phyloP scores from a whole-genome alignment of 78 protist genomes.

The slime mould (Dictyostelium discoideum) region DNA sequence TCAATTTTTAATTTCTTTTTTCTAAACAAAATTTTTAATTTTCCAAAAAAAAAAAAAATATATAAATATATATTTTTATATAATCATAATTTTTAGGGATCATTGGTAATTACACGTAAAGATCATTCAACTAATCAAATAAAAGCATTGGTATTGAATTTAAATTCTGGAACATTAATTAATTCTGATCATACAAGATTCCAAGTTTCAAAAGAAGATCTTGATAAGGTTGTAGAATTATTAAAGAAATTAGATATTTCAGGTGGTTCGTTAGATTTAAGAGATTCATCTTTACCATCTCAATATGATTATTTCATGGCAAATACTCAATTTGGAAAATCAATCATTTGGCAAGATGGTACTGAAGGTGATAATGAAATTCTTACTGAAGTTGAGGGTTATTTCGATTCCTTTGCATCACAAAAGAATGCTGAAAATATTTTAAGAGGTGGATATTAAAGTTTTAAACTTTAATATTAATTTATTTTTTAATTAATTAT shows the following conservation, averaged over 20 bases:
- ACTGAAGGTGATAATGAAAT: not conserved
- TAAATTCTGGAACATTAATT: constrained; percentile 20
- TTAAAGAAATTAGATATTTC: not conserved
- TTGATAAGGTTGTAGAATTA: not conserved
- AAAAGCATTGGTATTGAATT: not conserved
- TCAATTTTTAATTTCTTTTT: too few relatives aligned
- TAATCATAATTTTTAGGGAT: too few relatives aligned
- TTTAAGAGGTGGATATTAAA: too few relatives aligned
- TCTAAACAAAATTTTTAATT: too few relatives aligned
- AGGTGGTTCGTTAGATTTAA: not conserved
- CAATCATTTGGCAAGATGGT: constrained; percentile 29
- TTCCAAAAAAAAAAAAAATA: too few relatives aligned
- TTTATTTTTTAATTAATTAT: too few relatives aligned
- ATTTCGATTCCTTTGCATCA: not conserved
- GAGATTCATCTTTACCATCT: not conserved
- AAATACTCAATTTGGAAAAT: not conserved
- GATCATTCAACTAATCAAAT: not conserved
- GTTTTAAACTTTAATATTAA: too few relatives aligned
- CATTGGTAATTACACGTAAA: not conserved
- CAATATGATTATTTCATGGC: constrained; percentile 11
- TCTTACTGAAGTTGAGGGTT: not conserved
- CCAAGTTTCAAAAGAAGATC: not conserved
- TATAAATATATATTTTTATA: too few relatives aligned
- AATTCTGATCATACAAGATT: not conserved
- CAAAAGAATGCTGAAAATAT: not conserved